A percentile compares a stretch with the other conserved stretches of the same genome.
Evolutionary conservation across 2,329 filamentous ascomycete genomes (phyloP).

Genomic region (Diaporthe longicolla): DNA sequence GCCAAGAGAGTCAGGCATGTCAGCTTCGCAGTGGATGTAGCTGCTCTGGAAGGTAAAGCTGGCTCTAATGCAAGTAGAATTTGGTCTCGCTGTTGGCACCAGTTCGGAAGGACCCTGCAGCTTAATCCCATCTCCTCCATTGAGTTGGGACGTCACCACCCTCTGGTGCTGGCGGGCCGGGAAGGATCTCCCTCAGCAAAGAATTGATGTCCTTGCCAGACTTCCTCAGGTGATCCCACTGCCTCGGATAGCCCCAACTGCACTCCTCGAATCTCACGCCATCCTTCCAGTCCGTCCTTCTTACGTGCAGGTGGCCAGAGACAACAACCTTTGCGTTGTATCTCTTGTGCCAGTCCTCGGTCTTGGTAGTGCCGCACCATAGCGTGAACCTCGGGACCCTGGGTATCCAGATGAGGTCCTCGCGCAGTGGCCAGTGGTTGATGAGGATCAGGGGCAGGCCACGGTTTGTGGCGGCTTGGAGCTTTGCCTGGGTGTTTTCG

Average conservation of each 20-base stretch:
- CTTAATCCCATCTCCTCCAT: slow-evolving; percentile 40
- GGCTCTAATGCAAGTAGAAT: background rate
- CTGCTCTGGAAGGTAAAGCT: background rate
- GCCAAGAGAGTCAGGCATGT: too few species aligned
- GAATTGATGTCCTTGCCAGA: slow-evolving; percentile 51
- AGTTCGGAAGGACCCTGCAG: background rate
- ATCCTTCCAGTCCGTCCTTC: slow-evolving; percentile 56
- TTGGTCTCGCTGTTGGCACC: background rate
- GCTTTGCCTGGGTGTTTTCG: slow-evolving; percentile 47
- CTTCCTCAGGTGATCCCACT: slow-evolving; percentile 52
- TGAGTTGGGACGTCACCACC: slow-evolving; percentile 32
- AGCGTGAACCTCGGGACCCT: slow-evolving; percentile 54
- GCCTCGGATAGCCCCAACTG: slow-evolving; percentile 55
- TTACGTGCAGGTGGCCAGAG: slow-evolving; percentile 55
- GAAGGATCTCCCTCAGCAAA: slow-evolving; percentile 53
- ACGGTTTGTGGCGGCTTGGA: slow-evolving; percentile 46
- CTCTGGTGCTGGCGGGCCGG: slow-evolving; percentile 38
- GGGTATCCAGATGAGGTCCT: slow-evolving; percentile 54
- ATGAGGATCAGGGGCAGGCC: slow-evolving; percentile 50
- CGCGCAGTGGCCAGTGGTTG: slow-evolving; percentile 57
- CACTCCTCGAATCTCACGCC: slow-evolving; percentile 56
- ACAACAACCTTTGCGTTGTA: slow-evolving; percentile 55
- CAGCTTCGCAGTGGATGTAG: background rate
- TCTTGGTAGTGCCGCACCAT: slow-evolving; percentile 56
- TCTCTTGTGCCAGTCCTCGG: slow-evolving; percentile 53